phyloP scores from a whole-genome alignment of 768 basidiomycete species.

The Coprinopsis strossmayeri region DNA sequence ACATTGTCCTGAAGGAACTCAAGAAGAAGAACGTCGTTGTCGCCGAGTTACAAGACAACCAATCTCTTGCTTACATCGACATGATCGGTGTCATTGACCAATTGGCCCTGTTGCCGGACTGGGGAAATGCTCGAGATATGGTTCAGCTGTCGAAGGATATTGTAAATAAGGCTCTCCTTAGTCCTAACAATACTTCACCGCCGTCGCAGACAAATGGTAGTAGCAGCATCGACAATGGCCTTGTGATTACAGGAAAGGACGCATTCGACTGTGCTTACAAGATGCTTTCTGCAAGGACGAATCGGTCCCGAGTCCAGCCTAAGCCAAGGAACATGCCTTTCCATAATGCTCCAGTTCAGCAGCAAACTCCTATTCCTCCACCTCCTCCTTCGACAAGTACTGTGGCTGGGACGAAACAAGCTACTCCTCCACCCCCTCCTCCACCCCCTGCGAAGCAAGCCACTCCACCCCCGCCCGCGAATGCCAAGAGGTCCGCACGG shows the following conservation, averaged over 20 bases:
- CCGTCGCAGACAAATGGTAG: too few species aligned
- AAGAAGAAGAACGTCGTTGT: constrained; percentile 34
- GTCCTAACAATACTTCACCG: background rate
- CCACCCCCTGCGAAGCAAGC: background rate
- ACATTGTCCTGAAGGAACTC: constrained; percentile 42
- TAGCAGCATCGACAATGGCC: background rate
- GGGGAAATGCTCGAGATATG: constrained; percentile 70
- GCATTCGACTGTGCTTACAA: constrained; percentile 12
- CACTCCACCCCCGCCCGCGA: background rate
- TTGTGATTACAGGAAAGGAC: constrained; percentile 11
- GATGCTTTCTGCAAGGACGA: constrained; percentile 16
- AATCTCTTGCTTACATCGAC: constrained; percentile 21
- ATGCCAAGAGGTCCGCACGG: background rate
- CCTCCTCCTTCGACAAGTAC: constrained; percentile 7
- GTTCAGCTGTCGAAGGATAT: constrained; percentile 46
- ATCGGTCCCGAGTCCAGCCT: constrained; percentile 10
- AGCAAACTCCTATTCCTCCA: constrained; percentile 15
- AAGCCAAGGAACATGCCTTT: background rate
- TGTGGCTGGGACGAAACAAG: constrained; percentile 7
- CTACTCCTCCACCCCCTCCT: constrained; percentile 10
- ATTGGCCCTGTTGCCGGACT: constrained; percentile 41
- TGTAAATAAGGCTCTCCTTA: constrained; percentile 31
- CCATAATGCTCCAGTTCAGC: constrained; percentile 16
- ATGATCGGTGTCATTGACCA: constrained; percentile 34
- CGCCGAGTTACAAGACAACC: constrained; percentile 26